These are phyloP conservation scores for Colletotrichum sidae DNA, from an alignment of 2,329 filamentous ascomycete genomes.

Conservation along the genomic window DNA sequence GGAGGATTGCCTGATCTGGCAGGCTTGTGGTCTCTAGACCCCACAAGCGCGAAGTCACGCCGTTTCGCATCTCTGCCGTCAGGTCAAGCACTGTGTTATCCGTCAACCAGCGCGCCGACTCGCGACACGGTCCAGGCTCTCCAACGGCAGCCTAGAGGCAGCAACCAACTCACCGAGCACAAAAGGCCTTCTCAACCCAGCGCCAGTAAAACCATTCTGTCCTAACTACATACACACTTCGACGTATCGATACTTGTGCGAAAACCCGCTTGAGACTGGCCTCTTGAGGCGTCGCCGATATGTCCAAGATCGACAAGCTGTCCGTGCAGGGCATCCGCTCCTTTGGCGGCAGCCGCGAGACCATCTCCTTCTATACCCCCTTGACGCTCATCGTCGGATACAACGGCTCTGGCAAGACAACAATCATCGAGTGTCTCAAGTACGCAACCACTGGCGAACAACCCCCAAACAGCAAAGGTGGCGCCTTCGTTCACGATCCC, in stretches of 20 bases:
- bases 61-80: constrained; percentile 14
- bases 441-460: constrained; percentile 96
- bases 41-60: constrained; percentile 15
- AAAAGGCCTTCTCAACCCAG: background rate
- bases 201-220: background rate
- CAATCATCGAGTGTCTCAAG: constrained; percentile 98
- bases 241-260: too few species aligned
- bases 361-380: constrained; percentile 88
- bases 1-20: background rate
- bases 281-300: constrained; percentile 43
- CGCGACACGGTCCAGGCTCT: background rate
- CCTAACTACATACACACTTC: background rate
- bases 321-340: constrained; percentile 87
- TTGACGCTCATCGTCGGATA: constrained; percentile 96
- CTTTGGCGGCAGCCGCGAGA: constrained; percentile 79
- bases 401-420: constrained; percentile 98
- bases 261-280: constrained; percentile 13
- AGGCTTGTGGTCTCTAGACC: background rate
- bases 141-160: constrained; percentile 9
- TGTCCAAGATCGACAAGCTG: constrained; percentile 90
- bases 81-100: background rate
- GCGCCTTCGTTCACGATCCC: constrained; percentile 97
- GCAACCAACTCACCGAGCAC: constrained; percentile 15
- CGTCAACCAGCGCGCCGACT: constrained; percentile 4
- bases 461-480: constrained; percentile 89